phyloP scores from a whole-genome alignment of 148 eudicot species.

The Rhododendron williamsianum region DNA sequence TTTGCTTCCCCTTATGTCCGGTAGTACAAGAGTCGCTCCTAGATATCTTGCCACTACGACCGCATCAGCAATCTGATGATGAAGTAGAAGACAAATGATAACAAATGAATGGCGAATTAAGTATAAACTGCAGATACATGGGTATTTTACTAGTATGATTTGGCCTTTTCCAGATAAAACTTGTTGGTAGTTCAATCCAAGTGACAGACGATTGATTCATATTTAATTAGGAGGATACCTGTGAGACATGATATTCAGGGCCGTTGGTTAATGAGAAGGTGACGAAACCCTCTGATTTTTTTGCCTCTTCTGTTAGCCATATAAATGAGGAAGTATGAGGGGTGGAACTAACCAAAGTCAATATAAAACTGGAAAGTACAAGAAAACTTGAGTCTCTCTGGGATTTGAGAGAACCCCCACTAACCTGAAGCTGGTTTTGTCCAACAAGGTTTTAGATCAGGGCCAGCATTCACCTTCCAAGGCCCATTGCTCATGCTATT shows the following conservation, averaged over 20 bases:
- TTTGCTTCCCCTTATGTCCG: constrained; percentile 85
- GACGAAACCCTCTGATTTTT: constrained; percentile 59
- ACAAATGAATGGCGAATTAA: background rate
- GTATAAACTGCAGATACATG: background rate
- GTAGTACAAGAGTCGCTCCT: constrained; percentile 90
- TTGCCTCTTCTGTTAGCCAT: constrained; percentile 43
- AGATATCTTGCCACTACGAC: constrained; percentile 79
- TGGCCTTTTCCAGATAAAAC: background rate
- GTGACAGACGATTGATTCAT: background rate
- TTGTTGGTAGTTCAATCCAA: background rate
- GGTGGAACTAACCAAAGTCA: background rate
- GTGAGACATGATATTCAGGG: constrained; percentile 95
- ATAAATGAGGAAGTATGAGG: constrained; percentile 8
- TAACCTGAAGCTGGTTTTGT: constrained; percentile 49
- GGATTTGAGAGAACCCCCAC: background rate
- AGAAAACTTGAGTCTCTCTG: constrained; percentile 10
- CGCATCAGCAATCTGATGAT: constrained; percentile 78
- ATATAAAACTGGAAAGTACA: background rate
- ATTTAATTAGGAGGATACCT: constrained; percentile 36
- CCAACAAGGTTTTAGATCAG: constrained; percentile 80
- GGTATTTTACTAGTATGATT: background rate
- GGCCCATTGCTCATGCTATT: constrained; percentile 31
- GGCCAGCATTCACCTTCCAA: constrained; percentile 51
- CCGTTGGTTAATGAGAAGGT: constrained; percentile 95
- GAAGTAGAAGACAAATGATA: background rate